Evolutionary conservation across 805 yeast genomes (phyloP), one percentile per base, ranked within the genome.

Genomic region (Lachancea fermentati): DNA sequence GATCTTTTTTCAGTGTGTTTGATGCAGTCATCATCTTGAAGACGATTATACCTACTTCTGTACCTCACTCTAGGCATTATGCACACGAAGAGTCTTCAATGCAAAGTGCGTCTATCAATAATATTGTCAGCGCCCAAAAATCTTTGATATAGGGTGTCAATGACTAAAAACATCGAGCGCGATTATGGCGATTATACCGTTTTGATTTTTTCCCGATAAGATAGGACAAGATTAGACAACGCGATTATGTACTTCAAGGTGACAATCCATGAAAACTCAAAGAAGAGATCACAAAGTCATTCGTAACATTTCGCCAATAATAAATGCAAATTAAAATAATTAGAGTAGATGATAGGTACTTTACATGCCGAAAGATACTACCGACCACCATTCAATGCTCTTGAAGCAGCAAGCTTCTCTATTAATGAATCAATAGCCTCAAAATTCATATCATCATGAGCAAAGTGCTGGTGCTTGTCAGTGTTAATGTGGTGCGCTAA

Each of bases 401-500:
- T 28, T 5, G 42, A 28, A 4, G 37, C 42, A 9, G 42, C 51
- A 18, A 60, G 45, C 36, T 71, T 69, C 9, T 64, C 67, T 36
- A 89, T 83, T 50, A 89, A 68, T 4, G 71, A 66, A 63, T 91
- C 97, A 46, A 91, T 84, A 32, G 81, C 84, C 35, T 63, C 71
- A 62, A 89, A 91, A 58, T 88, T 85, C 11, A 65, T 59, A 52
- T 76, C 78, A 50, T 82, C 78, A 32, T 68, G 64, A 3, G 97
- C 97, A 66, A 87, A 89, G 39, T 76, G 75, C 36, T 83, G 69
- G 59, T 91, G 98, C 48, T 80, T 75, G 26, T 73, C 75, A 17
- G 86, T 72, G 19, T 55, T 53, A 30, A 86, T 75, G 58, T 91
- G 98, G 42, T 77, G 85, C 18, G 79, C 85, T 54, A 88, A 80